Base-by-base conservation (phyloP, 441 rosid genomes). In the Adansonia madagascariensis region DNA sequence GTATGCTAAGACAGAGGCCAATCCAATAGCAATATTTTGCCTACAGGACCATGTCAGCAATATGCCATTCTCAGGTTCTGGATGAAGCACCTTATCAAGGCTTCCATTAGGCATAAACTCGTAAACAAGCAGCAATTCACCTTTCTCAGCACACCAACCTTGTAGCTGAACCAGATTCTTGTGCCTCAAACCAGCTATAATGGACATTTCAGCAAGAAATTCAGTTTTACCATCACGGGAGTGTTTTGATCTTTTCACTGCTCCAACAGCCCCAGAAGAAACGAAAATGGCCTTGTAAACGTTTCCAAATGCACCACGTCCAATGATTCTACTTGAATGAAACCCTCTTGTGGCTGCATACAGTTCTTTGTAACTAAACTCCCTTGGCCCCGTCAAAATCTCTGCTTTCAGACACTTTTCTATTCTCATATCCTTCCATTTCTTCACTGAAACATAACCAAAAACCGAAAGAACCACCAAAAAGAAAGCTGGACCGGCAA, bases 111-210 rank as follows among this genome's bases (percentile, higher is more conserved):
- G 93, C 98, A 96, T 96, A 11, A 83, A 91, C 78, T 96, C 99
- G 31, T 92, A 96, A 43, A 94, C 98, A 35, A 96, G 94, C 74
- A 96, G 82, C 84, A 96, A 43, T 24, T 96, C 98, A 18, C 86
- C 92, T 79, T 89, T 92, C 84, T 94, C 98, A 31, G 86, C 84
- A 67, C 99, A 96, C 98, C 98, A 96, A 20, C 99, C 99, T 60
- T 89, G 93, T 14, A 96, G 77, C 83, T 82, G 98, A 72, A 91
- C 89, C 80, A 96, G 81, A 83, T 94, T 94, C 91, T 92, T 94
- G 87, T 94, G 98, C 46, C 98, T 86, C 88, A 96, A 85, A 77
- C 98, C 75, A 61, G 98, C 98, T 70, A 96, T 94, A 71, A 91
- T 89, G 0, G 98, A 88, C 61, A 94, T 55, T 78, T 96, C 99